These are phyloP conservation scores for Vanrija sp. DNA, from an alignment of 1,284 basidiomycete species.

Conservation along the genomic window DNA sequence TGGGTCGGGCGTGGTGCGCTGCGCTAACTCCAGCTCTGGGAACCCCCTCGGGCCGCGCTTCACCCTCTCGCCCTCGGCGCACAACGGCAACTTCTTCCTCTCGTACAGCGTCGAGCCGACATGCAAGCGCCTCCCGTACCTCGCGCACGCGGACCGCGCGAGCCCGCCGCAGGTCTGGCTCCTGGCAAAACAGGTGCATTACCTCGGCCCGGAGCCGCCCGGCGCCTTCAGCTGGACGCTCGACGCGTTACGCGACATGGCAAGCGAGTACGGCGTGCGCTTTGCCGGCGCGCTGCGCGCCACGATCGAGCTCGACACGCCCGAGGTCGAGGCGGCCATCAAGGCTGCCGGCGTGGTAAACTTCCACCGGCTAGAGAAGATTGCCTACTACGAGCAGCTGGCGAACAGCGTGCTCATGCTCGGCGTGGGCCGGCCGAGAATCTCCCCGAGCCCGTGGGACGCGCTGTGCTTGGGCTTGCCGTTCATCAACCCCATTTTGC, in stretches of 20 bases:
- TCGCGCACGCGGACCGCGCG: constrained; percentile 14
- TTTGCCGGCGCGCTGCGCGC: constrained; percentile 28
- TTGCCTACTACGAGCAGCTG: constrained; percentile 26
- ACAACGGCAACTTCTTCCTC: constrained; percentile 40
- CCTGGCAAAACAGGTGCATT: constrained; percentile 41
- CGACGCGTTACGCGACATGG: constrained; percentile 15
- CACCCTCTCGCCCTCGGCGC: constrained; percentile 45
- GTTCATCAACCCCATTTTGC: constrained; percentile 48
- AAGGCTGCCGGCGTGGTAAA: constrained; percentile 22
- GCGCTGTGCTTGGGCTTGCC: constrained; percentile 51
- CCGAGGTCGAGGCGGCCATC: not conserved
- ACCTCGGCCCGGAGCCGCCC: constrained; percentile 22
- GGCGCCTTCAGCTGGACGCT: constrained; percentile 31
- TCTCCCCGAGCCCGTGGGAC: constrained; percentile 38
- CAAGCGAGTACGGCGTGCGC: constrained; percentile 17
- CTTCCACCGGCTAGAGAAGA: constrained; percentile 30
- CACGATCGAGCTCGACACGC: constrained; percentile 6
- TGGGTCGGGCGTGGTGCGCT: constrained; percentile 14
- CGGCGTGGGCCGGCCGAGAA: constrained; percentile 34
- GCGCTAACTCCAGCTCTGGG: constrained; percentile 15
- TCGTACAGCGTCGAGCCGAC: constrained; percentile 48
- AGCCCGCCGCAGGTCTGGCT: constrained; percentile 41
- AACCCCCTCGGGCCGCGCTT: constrained; percentile 45
- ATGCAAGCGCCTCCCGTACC: constrained; percentile 32
- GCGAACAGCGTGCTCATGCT: constrained; percentile 28